These are phyloP conservation scores for Vitis labrusca DNA, from an alignment of 164 flowering plant species.

Conservation along the genomic window DNA sequence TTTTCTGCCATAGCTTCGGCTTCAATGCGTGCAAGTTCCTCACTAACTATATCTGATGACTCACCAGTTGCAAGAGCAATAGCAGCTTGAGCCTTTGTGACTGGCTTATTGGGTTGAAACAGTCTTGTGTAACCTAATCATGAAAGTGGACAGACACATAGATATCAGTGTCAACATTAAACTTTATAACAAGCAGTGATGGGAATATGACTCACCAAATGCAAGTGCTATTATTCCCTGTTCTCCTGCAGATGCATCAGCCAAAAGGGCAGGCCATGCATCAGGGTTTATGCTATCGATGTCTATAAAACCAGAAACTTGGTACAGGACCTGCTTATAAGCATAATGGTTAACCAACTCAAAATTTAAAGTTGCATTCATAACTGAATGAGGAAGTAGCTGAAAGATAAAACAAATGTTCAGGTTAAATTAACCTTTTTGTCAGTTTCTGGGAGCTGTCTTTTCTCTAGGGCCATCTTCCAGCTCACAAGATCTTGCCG, in stretches of 20 bases:
- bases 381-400: background rate
- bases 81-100: slow-evolving; percentile 97
- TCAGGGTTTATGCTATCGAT: slow-evolving; percentile 82
- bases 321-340: slow-evolving; percentile 52
- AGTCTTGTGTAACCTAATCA: slow-evolving; percentile 81
- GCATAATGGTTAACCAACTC: slow-evolving; percentile 2
- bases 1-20: slow-evolving; percentile 94
- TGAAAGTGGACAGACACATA: background rate
- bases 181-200: slow-evolving; percentile 1
- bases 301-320: slow-evolving; percentile 82
- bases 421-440: slow-evolving; percentile 50
- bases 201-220: slow-evolving; percentile 60
- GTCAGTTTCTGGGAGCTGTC: slow-evolving; percentile 81
- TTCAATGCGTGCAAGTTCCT: slow-evolving; percentile 97
- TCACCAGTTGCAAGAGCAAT: slow-evolving; percentile 91
- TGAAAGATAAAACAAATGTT: background rate
- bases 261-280: slow-evolving; percentile 96
- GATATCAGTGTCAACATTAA: background rate
- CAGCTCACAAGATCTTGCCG: slow-evolving; percentile 98
- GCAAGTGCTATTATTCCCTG: slow-evolving; percentile 86
- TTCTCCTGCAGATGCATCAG: slow-evolving; percentile 82
- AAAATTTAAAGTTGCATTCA: background rate
- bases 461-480: slow-evolving; percentile 91
- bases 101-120: slow-evolving; percentile 95
- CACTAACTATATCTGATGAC: slow-evolving; percentile 77